Conservation (phyloP, 768 basidiomycete species). For the Russula virescens region DNA sequence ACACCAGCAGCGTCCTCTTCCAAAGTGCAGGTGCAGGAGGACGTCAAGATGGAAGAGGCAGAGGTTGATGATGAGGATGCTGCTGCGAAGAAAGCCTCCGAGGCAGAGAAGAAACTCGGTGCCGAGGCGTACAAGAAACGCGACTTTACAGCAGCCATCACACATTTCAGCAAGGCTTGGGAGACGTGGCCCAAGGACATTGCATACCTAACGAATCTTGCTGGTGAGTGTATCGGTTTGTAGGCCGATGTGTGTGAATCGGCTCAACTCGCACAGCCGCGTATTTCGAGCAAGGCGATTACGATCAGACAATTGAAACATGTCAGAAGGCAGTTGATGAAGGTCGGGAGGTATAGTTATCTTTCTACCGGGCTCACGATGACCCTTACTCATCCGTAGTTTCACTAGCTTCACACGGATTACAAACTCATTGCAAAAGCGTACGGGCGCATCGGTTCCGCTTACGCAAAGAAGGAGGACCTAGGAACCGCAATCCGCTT, state of each 20-base stretch:
- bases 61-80: conserved; percentile 61
- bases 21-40: conserved; percentile 35
- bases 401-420: conserved; percentile 70
- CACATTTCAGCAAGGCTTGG: conserved; percentile 83
- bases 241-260: conserved; percentile 3
- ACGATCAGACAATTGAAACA: conserved; percentile 82
- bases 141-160: conserved; percentile 70
- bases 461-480: conserved; percentile 80
- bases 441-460: conserved; percentile 79
- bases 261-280: conserved; percentile 50
- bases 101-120: conserved; percentile 74
- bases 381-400: not conserved
- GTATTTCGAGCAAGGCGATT: conserved; percentile 91
- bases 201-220: conserved; percentile 87
- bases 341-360: conserved; percentile 60
- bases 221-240: conserved; percentile 43
- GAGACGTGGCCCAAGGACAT: conserved; percentile 90
- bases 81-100: conserved; percentile 68
- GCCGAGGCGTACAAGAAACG: conserved; percentile 81
- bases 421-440: conserved; percentile 96
- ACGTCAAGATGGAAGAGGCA: conserved; percentile 61
- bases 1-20: conserved; percentile 36
- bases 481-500: conserved; percentile 75
- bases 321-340: conserved; percentile 97
- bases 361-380: not conserved